Base-by-base conservation (phyloP, 2,329 filamentous ascomycete genomes). In the Sphaerulina vaccinii region DNA sequence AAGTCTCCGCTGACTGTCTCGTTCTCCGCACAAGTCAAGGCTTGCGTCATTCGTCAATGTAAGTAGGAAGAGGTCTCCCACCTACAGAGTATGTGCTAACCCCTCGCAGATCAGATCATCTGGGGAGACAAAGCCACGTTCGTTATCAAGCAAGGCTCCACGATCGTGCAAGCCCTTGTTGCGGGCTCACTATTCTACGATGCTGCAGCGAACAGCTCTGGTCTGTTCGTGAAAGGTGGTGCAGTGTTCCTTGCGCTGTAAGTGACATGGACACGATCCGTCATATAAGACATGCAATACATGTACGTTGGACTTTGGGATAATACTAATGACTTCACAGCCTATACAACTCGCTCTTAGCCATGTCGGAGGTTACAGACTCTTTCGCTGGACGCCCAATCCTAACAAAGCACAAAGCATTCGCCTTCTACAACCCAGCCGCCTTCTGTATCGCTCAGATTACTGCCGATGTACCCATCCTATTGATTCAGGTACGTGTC, bases 161-260 rank as follows among this genome's bases (percentile, higher is more conserved):
- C 79, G 1, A 62, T 86, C 6, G 60, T 75, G 0, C 81, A 85
- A 60, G 82, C 84, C 0, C 67, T 88, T 5, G 79, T 87, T 51
- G 74, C 78, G 1, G 84, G 84, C 5, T 86, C 83, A 0, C 73
- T 87, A 3, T 88, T 88, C 68, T 88, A 87, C 68, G 76, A 83
- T 50, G 79, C 83, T 0, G 77, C 83, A 0, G 52, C 70, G 19
- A 81, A 78, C 43, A 80, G 82, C 0, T 73, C 68, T 1, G 85
- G 84, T 7, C 68, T 88, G 0, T 87, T 87, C 65, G 64, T 80
- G 59, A 86, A 86, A 60, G 76, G 78, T 0, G 85, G 84, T 46
- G 78, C 83, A 0, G 69, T 85, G 3, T 88, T 87, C 73, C 79
- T 87, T 43, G 73, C 83, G 1, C 71, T 87, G 0, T n/a, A n/a